A percentile compares a stretch with the other conserved stretches of the same genome.
Evolutionary conservation across 441 rosid genomes (phyloP).

Genomic region (Cnidoscolus chayamansa): DNA sequence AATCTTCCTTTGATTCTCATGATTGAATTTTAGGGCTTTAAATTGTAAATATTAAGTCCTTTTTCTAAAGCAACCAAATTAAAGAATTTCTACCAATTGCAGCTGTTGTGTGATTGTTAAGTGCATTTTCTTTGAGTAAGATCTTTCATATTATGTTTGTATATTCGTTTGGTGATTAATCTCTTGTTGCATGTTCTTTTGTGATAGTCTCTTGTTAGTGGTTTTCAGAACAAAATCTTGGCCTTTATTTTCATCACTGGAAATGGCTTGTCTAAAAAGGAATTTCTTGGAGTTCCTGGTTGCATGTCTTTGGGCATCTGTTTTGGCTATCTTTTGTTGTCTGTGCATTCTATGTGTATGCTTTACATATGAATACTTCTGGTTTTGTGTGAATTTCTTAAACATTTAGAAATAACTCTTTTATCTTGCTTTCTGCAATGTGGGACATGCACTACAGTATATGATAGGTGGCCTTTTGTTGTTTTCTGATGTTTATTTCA

Average conservation of each 20-base stretch:
- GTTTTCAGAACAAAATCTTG: not conserved
- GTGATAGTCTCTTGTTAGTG: not conserved
- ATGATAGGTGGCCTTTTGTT: not conserved
- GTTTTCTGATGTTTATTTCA: constrained; percentile 7
- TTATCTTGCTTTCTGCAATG: not conserved
- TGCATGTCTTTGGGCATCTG: not conserved
- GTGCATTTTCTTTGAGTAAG: too few species aligned
- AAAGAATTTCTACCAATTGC: not conserved
- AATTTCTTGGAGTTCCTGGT: not conserved
- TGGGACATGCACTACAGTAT: not conserved
- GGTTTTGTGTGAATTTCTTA: not conserved
- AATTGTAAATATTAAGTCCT: not conserved
- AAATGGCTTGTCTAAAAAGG: not conserved
- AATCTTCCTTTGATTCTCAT: not conserved
- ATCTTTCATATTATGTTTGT: too few species aligned
- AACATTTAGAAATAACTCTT: not conserved
- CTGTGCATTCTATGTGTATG: not conserved
- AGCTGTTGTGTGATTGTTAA: too few species aligned
- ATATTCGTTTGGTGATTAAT: not conserved
- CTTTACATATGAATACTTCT: not conserved
- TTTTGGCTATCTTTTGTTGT: not conserved
- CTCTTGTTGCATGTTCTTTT: not conserved
- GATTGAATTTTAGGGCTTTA: not conserved
- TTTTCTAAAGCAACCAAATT: not conserved
- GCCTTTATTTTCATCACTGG: not conserved